Base-by-base conservation (phyloP, 192 early-diverging fungal genomes). In the Coemansia sp. region DNA sequence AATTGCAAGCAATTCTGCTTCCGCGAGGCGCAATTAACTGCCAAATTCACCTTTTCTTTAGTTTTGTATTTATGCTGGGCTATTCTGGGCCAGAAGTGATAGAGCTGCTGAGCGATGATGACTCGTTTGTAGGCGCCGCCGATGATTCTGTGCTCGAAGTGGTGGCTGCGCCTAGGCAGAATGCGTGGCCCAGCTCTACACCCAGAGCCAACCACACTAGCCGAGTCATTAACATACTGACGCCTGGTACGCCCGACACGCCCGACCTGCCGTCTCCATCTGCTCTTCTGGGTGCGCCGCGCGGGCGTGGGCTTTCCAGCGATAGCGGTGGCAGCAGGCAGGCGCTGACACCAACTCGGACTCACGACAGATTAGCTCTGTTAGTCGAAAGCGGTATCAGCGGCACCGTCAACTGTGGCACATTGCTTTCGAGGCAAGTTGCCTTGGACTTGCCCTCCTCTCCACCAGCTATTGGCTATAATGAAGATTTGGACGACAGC, bases 401-500 rank as follows among this genome's bases (percentile, higher is more conserved):
- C 27, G 31, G 51, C 51, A 54, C 8, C 31, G 51, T 11, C 12
- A 4, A 6, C 51, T 6, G 51, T 2, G 35, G 31, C 19, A 20
- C 35, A 24, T 24, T 38, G 36, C 56, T 58, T 15, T 58, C 56
- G n/a, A 58, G 32, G 56, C 56, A 58, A 24, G 69, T 47, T 1
- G 78, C 73, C 6, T 14, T 81, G n/a, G 63, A 68, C 7, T 7
- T 81, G 64, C 78, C 78, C 2, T 81, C 78, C 6, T 81, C 78
- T 19, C 77, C 77, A 12, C 73, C 69, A 20, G 19, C 43, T 12
- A 20, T 24, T 22, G 35, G 25, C 31, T 56, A 14, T 22, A 24
- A 46, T 12, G 65, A 59, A 4, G 31, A 38, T 20, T 40, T 49
- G 25, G 69, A 65, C 42, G 60, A 62, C 39, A 43, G 60, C 56